A percentile compares a stretch with the other conserved stretches of the same genome.
phyloP scores from a whole-genome alignment of 2,329 filamentous ascomycete genomes.

The Penicillium polonicum region DNA sequence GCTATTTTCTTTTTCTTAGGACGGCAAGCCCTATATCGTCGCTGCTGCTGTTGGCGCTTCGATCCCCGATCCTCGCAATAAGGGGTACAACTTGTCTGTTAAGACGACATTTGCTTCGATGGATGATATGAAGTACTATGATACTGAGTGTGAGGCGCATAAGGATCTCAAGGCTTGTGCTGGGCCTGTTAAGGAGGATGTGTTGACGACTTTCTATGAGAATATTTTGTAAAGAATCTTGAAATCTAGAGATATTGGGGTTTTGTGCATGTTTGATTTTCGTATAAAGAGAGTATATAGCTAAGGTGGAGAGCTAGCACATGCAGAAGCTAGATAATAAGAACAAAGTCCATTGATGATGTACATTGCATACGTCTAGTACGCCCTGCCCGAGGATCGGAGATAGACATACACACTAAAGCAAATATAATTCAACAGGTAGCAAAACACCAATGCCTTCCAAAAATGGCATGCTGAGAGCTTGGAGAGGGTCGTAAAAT shows the following conservation, averaged over 20 bases:
- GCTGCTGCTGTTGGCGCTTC: slow-evolving; percentile 56
- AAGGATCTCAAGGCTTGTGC: slow-evolving; percentile 45
- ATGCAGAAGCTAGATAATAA: background rate
- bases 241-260: background rate
- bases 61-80: slow-evolving; percentile 58
- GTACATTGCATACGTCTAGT: slow-evolving; percentile 29
- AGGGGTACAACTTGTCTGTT: slow-evolving; percentile 65
- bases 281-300: background rate
- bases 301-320: background rate
- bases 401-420: slow-evolving; percentile 10
- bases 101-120: slow-evolving; percentile 63
- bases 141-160: slow-evolving; percentile 59
- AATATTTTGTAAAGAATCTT: slow-evolving; percentile 30
- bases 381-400: slow-evolving; percentile 9
- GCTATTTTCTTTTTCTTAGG: slow-evolving; percentile 44
- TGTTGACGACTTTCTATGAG: slow-evolving; percentile 40
- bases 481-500: slow-evolving; percentile 11
- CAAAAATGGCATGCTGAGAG: slow-evolving; percentile 17
- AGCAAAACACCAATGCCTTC: slow-evolving; percentile 18
- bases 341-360: slow-evolving; percentile 20
- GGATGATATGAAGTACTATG: slow-evolving; percentile 71
- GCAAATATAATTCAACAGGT: slow-evolving; percentile 5
- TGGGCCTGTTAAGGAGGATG: slow-evolving; percentile 35
- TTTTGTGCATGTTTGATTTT: background rate
- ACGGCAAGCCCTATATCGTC: slow-evolving; percentile 69